A percentile compares a stretch with the other conserved stretches of the same genome.
These are phyloP conservation scores for Entophlyctis luteolus DNA, from an alignment of 192 early-diverging fungal species.

Conservation along the genomic window DNA sequence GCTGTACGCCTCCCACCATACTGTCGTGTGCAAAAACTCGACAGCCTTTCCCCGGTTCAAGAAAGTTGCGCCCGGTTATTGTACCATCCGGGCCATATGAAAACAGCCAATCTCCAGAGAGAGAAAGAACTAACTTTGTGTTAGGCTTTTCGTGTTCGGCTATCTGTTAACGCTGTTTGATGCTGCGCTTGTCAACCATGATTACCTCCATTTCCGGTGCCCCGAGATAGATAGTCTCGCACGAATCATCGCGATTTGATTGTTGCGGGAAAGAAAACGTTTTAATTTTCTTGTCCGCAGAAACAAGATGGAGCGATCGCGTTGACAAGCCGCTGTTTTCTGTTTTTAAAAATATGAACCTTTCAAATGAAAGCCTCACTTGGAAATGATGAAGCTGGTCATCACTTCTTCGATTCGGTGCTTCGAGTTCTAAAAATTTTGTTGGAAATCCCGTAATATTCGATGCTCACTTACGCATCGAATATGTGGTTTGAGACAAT, in stretches of 20 bases:
- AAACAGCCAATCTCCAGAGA: slow-evolving; percentile 43
- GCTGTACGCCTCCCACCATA: slow-evolving; percentile 34
- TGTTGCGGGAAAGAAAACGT: background rate
- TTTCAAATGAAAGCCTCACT: too few species aligned
- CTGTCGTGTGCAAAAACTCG: slow-evolving; percentile 47
- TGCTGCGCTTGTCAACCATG: too few species aligned
- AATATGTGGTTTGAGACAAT: too few species aligned
- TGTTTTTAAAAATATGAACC: too few species aligned
- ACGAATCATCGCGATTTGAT: background rate
- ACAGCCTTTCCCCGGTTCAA: slow-evolving; percentile 47
- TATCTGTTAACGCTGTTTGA: slow-evolving; percentile 24
- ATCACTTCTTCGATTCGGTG: too few species aligned
- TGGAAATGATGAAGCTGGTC: too few species aligned
- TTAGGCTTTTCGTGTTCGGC: slow-evolving; percentile 36
- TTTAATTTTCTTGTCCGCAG: slow-evolving; percentile 38
- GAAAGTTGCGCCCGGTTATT: slow-evolving; percentile 42
- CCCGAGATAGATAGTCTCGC: slow-evolving; percentile 27
- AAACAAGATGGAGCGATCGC: slow-evolving; percentile 37
- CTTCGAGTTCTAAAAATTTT: too few species aligned
- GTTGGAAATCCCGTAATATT: too few species aligned
- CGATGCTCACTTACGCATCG: too few species aligned
- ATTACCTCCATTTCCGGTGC: slow-evolving; percentile 29
- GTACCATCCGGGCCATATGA: slow-evolving; percentile 42
- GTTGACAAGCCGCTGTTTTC: slow-evolving; percentile 33
- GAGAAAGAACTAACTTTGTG: slow-evolving; percentile 15